A percentile compares a stretch with the other conserved stretches of the same genome.
Conservation (phyloP, 805 yeast species). For the Wickerhamomyces ciferrii region DNA sequence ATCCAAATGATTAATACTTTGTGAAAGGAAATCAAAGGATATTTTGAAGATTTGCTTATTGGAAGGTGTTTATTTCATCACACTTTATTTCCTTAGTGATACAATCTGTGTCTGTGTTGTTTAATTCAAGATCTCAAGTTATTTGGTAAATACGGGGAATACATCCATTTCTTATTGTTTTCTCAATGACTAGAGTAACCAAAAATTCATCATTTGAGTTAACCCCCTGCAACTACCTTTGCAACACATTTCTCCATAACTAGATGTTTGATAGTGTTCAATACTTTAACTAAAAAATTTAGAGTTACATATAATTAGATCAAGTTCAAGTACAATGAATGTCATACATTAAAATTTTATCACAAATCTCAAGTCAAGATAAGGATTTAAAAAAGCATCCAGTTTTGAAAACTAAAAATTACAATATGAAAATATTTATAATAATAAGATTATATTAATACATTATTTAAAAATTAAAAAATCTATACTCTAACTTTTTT, state of each 20-base stretch:
- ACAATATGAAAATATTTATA: slow-evolving; percentile 1
- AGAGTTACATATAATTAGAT: too few relatives aligned
- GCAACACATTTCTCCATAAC: slow-evolving; percentile 38
- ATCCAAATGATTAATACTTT: slow-evolving; percentile 13
- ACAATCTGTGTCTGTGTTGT: slow-evolving; percentile 35
- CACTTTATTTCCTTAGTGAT: slow-evolving; percentile 32
- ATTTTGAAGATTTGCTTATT: slow-evolving; percentile 20
- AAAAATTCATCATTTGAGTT: slow-evolving; percentile 33
- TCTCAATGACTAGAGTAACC: slow-evolving; percentile 36
- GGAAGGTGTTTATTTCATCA: slow-evolving; percentile 33
- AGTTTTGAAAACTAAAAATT: slow-evolving; percentile 2
- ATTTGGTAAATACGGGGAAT: too few relatives aligned
- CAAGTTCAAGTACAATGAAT: too few relatives aligned
- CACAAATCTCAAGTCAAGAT: slow-evolving; percentile 7
- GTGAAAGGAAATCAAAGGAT: slow-evolving; percentile 10
- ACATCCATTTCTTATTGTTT: slow-evolving; percentile 28
- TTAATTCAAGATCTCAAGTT: slow-evolving; percentile 30
- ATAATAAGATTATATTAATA: too few relatives aligned
- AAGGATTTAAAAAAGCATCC: slow-evolving; percentile 4
- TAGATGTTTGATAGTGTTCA: slow-evolving; percentile 35
- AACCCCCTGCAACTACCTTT: slow-evolving; percentile 36
- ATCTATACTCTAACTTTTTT: not conserved
- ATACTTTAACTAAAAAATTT: slow-evolving; percentile 35
- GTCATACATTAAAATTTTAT: slow-evolving; percentile 6
- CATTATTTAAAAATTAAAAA: too few relatives aligned